Percentiles rank a stretch among this genome's conserved stretches.
Evolutionary conservation across 148 eudicot genomes (phyloP).

Genomic region (Arctostaphylos glauca): DNA sequence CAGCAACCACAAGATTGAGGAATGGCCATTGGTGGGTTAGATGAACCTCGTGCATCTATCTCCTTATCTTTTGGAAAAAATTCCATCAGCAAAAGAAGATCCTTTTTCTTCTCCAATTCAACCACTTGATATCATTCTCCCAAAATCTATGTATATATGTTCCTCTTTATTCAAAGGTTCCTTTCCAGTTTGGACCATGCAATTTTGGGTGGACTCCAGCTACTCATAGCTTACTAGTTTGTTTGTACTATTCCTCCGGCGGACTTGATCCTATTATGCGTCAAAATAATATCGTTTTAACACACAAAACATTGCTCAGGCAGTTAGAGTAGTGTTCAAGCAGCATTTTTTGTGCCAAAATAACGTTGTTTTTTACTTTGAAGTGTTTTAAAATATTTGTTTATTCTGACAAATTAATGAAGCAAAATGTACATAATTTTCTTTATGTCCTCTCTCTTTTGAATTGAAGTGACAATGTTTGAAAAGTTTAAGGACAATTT

Average conservation of each 20-base stretch:
- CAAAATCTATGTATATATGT: not conserved
- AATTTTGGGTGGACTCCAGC: not conserved
- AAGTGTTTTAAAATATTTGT: too few relatives aligned
- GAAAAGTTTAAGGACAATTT: too few relatives aligned
- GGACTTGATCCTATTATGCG: too few relatives aligned
- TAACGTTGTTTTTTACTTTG: too few relatives aligned
- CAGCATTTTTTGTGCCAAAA: too few relatives aligned
- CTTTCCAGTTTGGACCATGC: conserved; percentile 9
- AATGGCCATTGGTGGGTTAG: conserved; percentile 12
- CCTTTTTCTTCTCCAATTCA: conserved; percentile 11
- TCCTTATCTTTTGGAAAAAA: conserved; percentile 35
- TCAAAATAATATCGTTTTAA: too few relatives aligned
- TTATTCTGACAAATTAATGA: too few relatives aligned
- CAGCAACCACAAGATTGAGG: not conserved
- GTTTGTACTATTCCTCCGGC: not conserved
- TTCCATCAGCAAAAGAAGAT: conserved; percentile 21
- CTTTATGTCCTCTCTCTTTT: too few relatives aligned
- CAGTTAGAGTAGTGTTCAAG: too few relatives aligned
- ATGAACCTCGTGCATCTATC: conserved; percentile 17
- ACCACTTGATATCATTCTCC: not conserved
- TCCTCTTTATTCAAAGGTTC: conserved; percentile 22
- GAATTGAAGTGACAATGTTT: too few relatives aligned
- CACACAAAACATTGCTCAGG: too few relatives aligned
- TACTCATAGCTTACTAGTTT: conserved; percentile 3
- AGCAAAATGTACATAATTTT: too few relatives aligned